Conservation (phyloP, 371 early-diverging fungal genomes). For the Blakeslea trispora region DNA sequence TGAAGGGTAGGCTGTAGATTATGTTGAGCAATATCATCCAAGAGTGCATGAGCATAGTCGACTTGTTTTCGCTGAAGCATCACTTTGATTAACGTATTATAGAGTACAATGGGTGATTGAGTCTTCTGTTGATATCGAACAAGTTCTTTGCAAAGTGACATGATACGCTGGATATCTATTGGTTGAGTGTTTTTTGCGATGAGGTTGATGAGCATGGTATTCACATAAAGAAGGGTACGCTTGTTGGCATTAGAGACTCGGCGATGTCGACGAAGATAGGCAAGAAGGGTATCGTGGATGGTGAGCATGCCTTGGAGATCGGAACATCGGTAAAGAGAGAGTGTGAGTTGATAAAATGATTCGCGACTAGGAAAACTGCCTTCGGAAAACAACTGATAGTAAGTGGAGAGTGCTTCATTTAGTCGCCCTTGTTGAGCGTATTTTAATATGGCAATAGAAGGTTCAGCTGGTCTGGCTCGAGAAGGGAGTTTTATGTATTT, state of each 20-base stretch:
- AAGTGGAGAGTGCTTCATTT: constrained; percentile 20
- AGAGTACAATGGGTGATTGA: constrained; percentile 7
- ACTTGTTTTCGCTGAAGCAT: constrained; percentile 10
- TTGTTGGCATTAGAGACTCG: constrained; percentile 1
- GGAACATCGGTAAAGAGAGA: constrained; percentile 12
- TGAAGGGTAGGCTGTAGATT: constrained; percentile 7
- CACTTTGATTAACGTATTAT: constrained; percentile 24
- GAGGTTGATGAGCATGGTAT: constrained; percentile 31
- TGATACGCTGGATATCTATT: constrained; percentile 18
- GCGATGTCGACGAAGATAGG: constrained; percentile 5
- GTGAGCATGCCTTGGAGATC: constrained; percentile 22
- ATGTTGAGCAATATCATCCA: constrained; percentile 4
- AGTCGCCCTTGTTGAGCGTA: constrained; percentile 15
- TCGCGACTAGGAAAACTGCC: constrained; percentile 26
- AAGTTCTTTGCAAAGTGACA: constrained; percentile 18
- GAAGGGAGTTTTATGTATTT: too few relatives aligned
- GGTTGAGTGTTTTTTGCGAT: constrained; percentile 16
- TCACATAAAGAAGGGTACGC: constrained; percentile 19
- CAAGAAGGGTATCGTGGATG: constrained; percentile 24
- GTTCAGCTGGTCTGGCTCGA: constrained; percentile 17
- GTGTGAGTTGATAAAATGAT: constrained; percentile 21
- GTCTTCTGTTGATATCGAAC: neutral
- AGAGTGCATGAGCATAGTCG: constrained; percentile 7
- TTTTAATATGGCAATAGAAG: constrained; percentile 23
- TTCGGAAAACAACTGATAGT: constrained; percentile 15